Base-by-base conservation (phyloP, 495 filamentous ascomycete genomes). In the Aspergillus sclerotiicarbonarius region DNA sequence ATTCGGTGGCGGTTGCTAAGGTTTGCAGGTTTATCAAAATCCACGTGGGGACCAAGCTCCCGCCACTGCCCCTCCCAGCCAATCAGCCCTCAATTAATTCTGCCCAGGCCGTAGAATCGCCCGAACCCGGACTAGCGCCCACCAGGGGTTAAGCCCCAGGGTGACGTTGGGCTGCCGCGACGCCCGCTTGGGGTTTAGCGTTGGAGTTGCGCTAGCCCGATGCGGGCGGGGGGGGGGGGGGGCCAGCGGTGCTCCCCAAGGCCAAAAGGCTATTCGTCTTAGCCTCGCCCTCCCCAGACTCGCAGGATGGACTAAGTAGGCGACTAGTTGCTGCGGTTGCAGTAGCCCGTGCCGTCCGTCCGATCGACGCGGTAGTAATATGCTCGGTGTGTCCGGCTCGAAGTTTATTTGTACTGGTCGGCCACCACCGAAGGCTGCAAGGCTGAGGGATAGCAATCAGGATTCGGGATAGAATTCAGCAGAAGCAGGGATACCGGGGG, bases 11-110 rank as follows among this genome's bases (percentile, higher is more conserved):
- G 25, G 6, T 8, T 6, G 6, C 15, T 16, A 47, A 41, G 54
- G 37, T 56, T 56, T 31, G 31, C 43, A 50, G 45, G 51, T 35
- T 57, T 50, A 57, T 37, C 49, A 49, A 35, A 45, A 31, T 51
- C 51, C 46, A 41, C 46, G 54, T 48, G 46, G 18, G 33, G 46
- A 15, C 18, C 45, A 30, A 41, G 46, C 35, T n/a, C 19, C 45
- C 54, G 45, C 21, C n/a, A 15, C 12, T 44, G 18, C 12, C 20
- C 15, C 13, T 16, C 1, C 10, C 33, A 31, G 47, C 54, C 54
- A 57, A 51, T 57, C 18, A 31, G 8, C 15, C 6, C 0, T 0
- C 13, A 2, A 8, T 5, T 5, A 3, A 12, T 31, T 30, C 39
- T 44, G 53, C 15, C 15, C 39, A 29, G 39, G 39, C 39, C 39